Evolutionary conservation across 106 monocot genomes (phyloP), one percentile per base, ranked within the genome.

Genomic region (Dendrobium nobile): DNA sequence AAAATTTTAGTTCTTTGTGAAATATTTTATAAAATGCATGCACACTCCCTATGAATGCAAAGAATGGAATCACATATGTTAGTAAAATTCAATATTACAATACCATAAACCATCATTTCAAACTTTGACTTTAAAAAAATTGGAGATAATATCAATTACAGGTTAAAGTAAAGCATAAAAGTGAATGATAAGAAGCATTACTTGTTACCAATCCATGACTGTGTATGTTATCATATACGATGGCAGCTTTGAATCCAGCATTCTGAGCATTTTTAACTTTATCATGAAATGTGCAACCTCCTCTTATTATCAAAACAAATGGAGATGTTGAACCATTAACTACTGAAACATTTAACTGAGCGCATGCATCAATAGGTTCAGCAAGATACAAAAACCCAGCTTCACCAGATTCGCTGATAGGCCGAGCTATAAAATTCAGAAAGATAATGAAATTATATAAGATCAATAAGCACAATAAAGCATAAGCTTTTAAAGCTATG

Each of bases 251-350:
- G 51, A 86, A 92, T 82, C 92, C 92, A 55, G 92, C 90, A 82
- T 83, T 74, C 82, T 92, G 88, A 70, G 88, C 89, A 74, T 82
- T 89, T 79, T 82, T 85, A 77, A 92, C 82, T 82, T 90, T 92
- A 28, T 80, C 85, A 67, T 92, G 89, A 78, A 92, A 92, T 59
- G 84, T 78, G 81, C 92, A 92, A 43, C 82, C 83, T 77, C 92
- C 92, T 80, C 92, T 80, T 40, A 90, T 68, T 37, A 92, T 80
- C 65, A 92, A 80, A 10, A 47, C 86, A 64, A 88, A 87, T 61
- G 82, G 79, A 81, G 80, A 65, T 67, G 54, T 54, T 76, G 82
- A 59, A n/a, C 83, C 70, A 11, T 77, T 55, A 41, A 5, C 65
- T 33, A 73, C 79, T 81, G 78, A 47, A 48, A 78, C 86, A 28